Conservation (phyloP, 2,329 filamentous ascomycete species). For the Penicillium crustosum region DNA sequence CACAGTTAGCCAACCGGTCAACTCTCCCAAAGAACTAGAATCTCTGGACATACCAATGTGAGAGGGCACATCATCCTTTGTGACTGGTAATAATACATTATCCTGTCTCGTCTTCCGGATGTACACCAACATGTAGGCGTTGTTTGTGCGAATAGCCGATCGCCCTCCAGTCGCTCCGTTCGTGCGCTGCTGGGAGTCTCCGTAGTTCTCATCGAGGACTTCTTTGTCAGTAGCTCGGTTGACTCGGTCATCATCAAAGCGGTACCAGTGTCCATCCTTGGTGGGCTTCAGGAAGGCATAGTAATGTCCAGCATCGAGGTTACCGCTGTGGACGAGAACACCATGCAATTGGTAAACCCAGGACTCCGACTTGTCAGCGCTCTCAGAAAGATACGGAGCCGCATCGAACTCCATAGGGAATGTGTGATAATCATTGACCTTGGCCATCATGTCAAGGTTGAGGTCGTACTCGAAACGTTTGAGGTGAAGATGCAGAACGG, state of each 20-base stretch:
- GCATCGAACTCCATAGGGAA: slow-evolving; percentile 58
- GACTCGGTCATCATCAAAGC: slow-evolving; percentile 95
- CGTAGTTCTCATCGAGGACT: slow-evolving; percentile 94
- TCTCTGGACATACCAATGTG: slow-evolving; percentile 59
- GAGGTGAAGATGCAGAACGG: slow-evolving; percentile 89
- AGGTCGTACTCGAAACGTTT: slow-evolving; percentile 99
- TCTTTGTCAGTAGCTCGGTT: slow-evolving; percentile 91
- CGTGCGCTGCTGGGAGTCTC: slow-evolving; percentile 71
- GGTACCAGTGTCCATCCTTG: slow-evolving; percentile 93
- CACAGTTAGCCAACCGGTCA: slow-evolving; percentile 20
- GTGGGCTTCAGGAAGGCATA: slow-evolving; percentile 94
- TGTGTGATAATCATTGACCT: slow-evolving; percentile 63
- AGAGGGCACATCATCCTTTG: slow-evolving; percentile 73
- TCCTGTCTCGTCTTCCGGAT: slow-evolving; percentile 85
- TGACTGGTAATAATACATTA: slow-evolving; percentile 73
- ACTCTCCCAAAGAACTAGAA: background rate
- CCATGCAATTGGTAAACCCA: slow-evolving; percentile 93
- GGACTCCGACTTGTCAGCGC: slow-evolving; percentile 81
- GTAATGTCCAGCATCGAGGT: slow-evolving; percentile 96
- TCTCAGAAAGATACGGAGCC: slow-evolving; percentile 79
- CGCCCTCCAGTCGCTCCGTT: slow-evolving; percentile 60
- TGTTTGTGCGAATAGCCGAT: slow-evolving; percentile 67
- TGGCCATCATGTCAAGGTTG: slow-evolving; percentile 96
- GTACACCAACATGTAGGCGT: slow-evolving; percentile 99
- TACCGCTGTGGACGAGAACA: slow-evolving; percentile 93